Conservation (phyloP, 2,329 filamentous ascomycete genomes). For the Xylariaceae sp. region DNA sequence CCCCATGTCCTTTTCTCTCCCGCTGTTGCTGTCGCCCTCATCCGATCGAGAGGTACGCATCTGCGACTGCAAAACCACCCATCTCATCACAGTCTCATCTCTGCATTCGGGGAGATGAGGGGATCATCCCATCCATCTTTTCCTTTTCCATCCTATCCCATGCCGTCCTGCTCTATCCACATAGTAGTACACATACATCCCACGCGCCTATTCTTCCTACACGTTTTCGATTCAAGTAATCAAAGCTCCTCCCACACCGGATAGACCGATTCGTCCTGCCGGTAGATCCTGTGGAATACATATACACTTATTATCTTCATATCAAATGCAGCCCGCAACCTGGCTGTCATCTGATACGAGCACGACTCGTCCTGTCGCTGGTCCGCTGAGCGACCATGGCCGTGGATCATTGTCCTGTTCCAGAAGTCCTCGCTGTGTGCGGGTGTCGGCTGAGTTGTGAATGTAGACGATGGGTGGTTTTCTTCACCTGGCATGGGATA, state of each 20-base stretch:
- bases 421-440: background rate
- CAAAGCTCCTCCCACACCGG: conserved; percentile 6
- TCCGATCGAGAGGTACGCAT: background rate
- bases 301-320: conserved; percentile 8
- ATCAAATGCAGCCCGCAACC: conserved; percentile 6
- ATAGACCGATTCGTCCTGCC: conserved; percentile 21
- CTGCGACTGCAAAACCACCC: background rate
- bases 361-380: too few relatives aligned
- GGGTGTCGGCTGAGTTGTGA: background rate
- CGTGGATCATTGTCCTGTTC: conserved; percentile 12
- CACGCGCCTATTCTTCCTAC: background rate
- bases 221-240: background rate
- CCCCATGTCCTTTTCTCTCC: background rate
- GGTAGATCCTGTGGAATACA: conserved; percentile 5
- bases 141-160: background rate
- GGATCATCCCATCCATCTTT: background rate
- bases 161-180: background rate
- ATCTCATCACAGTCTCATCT: background rate
- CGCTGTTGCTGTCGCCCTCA: background rate
- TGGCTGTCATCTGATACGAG: conserved; percentile 20
- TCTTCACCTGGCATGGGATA: background rate
- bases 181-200: background rate
- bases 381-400: background rate
- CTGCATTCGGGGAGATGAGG: background rate
- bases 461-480: conserved; percentile 8